A percentile compares a stretch with the other conserved stretches of the same genome.
Conservation (phyloP, 176 grass and related monocot species). For the Eremochloa ophiuroides region DNA sequence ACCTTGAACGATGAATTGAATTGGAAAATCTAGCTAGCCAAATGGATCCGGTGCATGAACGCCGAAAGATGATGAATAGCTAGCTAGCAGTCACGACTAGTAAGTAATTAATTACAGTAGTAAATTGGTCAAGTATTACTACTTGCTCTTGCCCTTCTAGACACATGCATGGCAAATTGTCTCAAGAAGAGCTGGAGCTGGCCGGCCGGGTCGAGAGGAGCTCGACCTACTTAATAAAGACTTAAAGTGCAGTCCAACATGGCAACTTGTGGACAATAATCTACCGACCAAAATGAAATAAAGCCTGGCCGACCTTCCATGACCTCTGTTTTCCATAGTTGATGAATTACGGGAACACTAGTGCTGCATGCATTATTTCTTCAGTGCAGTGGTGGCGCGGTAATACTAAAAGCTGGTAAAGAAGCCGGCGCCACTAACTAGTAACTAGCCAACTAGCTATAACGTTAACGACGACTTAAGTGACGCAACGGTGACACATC, state of each 20-base stretch:
- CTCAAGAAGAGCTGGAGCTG: background rate
- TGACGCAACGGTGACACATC: background rate
- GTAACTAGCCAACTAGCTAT: no score
- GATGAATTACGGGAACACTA: background rate
- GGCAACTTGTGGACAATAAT: background rate
- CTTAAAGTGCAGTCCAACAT: conserved; percentile 12
- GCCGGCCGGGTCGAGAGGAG: background rate
- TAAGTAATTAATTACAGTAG: no score
- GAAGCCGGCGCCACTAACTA: background rate
- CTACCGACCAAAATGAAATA: background rate
- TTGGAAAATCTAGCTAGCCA: no score
- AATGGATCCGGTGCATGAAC: no score
- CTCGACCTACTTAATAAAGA: background rate
- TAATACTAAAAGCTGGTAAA: background rate
- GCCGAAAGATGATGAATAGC: no score
- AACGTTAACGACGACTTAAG: background rate
- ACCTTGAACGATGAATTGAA: background rate
- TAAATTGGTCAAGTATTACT: background rate
- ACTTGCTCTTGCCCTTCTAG: background rate
- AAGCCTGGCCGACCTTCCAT: background rate
- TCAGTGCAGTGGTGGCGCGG: background rate
- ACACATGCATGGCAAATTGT: background rate
- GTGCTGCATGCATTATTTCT: background rate
- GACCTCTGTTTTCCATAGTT: background rate
- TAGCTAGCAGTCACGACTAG: no score